phyloP scores from a whole-genome alignment of 257 asterid genomes.

The Asclepias syriaca region DNA sequence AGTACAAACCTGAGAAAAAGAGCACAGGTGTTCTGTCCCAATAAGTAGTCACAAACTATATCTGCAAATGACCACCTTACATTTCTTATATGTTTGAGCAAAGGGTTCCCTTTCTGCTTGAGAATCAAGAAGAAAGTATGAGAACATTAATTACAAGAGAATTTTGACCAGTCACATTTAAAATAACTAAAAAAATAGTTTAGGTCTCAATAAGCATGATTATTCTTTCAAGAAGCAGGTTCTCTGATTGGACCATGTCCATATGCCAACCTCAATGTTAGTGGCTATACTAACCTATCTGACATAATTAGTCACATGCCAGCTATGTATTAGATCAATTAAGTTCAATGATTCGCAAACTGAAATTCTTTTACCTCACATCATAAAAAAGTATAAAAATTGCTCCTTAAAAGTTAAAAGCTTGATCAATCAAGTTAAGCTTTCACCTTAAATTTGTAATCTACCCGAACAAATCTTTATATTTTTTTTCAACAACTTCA shows the following conservation, averaged over 20 bases:
- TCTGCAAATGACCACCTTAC: constrained; percentile 91
- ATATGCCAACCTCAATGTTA: not conserved
- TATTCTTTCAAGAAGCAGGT: not conserved
- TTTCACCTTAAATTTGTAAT: not conserved
- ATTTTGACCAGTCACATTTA: not conserved
- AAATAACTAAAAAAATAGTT: not conserved
- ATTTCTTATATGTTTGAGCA: constrained; percentile 88
- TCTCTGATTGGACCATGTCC: not conserved
- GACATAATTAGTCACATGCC: not conserved
- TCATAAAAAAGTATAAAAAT: not conserved
- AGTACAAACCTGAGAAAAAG: constrained; percentile 73
- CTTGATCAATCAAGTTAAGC: not conserved
- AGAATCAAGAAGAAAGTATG: not conserved
- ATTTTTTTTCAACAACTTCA: not conserved
- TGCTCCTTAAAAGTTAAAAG: not conserved
- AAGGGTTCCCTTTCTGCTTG: constrained; percentile 94
- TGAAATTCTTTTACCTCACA: not conserved
- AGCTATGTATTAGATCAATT: not conserved
- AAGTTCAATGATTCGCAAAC: not conserved
- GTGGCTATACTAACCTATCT: not conserved
- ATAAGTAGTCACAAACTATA: constrained; percentile 64
- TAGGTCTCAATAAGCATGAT: not conserved
- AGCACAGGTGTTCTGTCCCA: constrained; percentile 82
- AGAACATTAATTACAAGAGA: not conserved
- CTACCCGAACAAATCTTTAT: not conserved